Evolutionary conservation across 192 early-diverging fungal genomes (phyloP).

Genomic region (Backusella luteola): DNA sequence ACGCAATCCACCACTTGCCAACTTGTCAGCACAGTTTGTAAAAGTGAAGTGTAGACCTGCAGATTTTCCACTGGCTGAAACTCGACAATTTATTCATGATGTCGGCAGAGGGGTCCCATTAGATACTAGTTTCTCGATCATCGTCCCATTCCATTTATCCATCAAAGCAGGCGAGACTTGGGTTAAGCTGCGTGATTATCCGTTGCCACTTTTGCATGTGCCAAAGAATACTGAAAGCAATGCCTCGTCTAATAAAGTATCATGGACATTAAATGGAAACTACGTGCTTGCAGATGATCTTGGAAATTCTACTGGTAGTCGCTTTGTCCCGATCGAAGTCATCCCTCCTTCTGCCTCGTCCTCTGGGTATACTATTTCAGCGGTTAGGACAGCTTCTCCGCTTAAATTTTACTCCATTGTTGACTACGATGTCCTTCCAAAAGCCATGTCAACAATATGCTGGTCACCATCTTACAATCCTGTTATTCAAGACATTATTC

Average conservation of each 20-base stretch:
- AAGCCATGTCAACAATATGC: conserved; percentile 12
- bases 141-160: conserved; percentile 35
- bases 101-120: conserved; percentile 36
- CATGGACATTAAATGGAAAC: conserved; percentile 30
- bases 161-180: conserved; percentile 29
- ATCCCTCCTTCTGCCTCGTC: neutral
- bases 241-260: neutral
- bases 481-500: conserved; percentile 29
- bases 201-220: conserved; percentile 33
- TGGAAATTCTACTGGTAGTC: conserved; percentile 16
- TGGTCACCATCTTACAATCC: conserved; percentile 37
- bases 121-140: conserved; percentile 28
- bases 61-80: conserved; percentile 12
- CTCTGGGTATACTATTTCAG: conserved; percentile 12
- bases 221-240: conserved; percentile 12
- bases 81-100: conserved; percentile 26
- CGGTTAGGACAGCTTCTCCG: conserved; percentile 28
- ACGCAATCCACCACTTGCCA: conserved; percentile 19
- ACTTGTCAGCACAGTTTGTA: conserved; percentile 13
- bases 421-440: conserved; percentile 19
- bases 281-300: conserved; percentile 40
- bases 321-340: conserved; percentile 5
- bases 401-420: conserved; percentile 39
- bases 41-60: conserved; percentile 11
- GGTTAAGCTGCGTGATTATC: conserved; percentile 37